These are phyloP conservation scores for Aspergillus viridinutans DNA, from an alignment of 2,329 filamentous ascomycete genomes.

Conservation along the genomic window DNA sequence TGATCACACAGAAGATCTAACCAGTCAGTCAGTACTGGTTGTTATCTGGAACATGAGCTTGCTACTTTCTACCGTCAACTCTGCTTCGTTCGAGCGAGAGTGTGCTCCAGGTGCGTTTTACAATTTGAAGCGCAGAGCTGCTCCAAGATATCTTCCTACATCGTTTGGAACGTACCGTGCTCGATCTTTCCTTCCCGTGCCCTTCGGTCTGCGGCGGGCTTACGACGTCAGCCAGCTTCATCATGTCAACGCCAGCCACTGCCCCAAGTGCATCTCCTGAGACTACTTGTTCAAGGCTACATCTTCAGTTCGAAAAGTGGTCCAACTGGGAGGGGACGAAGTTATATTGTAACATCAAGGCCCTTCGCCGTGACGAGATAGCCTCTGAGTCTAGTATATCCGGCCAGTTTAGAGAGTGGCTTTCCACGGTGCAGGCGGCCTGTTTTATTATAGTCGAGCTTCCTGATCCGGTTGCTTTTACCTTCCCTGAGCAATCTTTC, in stretches of 20 bases:
- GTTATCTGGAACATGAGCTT: background rate
- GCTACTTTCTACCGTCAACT: conserved; percentile 1
- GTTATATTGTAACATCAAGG: background rate
- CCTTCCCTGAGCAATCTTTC: conserved; percentile 5
- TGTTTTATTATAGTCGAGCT: conserved; percentile 4
- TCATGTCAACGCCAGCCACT: background rate
- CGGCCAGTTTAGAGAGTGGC: background rate
- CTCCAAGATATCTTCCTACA: conserved; percentile 10
- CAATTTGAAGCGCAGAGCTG: conserved; percentile 11
- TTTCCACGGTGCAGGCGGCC: background rate
- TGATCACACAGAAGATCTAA: conserved; percentile 30
- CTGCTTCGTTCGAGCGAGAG: conserved; percentile 11
- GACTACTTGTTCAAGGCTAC: background rate
- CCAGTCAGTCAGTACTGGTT: background rate
- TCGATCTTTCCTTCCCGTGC: conserved; percentile 8
- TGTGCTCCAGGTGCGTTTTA: conserved; percentile 12
- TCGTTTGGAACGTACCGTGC: conserved; percentile 15
- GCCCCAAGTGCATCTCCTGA: background rate
- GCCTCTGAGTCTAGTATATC: background rate
- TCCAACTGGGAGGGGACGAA: background rate
- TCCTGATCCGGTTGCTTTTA: conserved; percentile 3
- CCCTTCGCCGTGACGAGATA: background rate
- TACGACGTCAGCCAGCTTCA: background rate
- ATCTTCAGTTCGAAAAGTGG: background rate
- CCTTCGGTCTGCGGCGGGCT: conserved; percentile 1